Evolutionary conservation across 768 basidiomycete species (phyloP).

Genomic region (Strobilomyces dryophilus): DNA sequence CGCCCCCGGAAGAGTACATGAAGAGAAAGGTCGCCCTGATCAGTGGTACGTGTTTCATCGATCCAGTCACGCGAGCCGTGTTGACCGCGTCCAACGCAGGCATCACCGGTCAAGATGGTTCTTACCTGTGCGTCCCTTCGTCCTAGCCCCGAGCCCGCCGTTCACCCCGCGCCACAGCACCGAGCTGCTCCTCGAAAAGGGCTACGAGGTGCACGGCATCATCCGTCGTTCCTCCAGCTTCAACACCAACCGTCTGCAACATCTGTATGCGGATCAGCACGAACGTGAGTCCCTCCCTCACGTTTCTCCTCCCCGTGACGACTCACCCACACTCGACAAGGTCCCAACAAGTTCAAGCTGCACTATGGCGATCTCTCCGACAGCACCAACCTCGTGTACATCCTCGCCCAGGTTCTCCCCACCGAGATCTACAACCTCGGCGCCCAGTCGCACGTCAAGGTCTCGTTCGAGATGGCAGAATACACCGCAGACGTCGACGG

Average conservation of each 20-base stretch:
- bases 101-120: constrained; percentile 95
- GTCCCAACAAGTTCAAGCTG: constrained; percentile 72
- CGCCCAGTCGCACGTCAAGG: constrained; percentile 97
- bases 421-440: constrained; percentile 98
- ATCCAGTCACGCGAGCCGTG: background rate
- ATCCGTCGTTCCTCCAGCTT: constrained; percentile 97
- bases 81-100: constrained; percentile 43
- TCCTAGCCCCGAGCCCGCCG: background rate
- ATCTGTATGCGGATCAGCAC: constrained; percentile 90
- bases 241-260: constrained; percentile 93
- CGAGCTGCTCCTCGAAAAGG: constrained; percentile 79
- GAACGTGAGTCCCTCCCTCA: constrained; percentile 55
- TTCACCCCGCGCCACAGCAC: constrained; percentile 44
- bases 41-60: constrained; percentile 54
- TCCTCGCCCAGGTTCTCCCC: constrained; percentile 91
- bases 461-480: constrained; percentile 99
- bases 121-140: constrained; percentile 70
- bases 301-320: background rate
- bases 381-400: constrained; percentile 95
- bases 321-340: constrained; percentile 31
- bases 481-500: constrained; percentile 98
- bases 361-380: constrained; percentile 95
- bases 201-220: constrained; percentile 92
- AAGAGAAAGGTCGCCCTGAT: constrained; percentile 93
- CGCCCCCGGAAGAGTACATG: constrained; percentile 75